phyloP scores from a whole-genome alignment of 805 yeast genomes.

The Metschnikowia rubicola region DNA sequence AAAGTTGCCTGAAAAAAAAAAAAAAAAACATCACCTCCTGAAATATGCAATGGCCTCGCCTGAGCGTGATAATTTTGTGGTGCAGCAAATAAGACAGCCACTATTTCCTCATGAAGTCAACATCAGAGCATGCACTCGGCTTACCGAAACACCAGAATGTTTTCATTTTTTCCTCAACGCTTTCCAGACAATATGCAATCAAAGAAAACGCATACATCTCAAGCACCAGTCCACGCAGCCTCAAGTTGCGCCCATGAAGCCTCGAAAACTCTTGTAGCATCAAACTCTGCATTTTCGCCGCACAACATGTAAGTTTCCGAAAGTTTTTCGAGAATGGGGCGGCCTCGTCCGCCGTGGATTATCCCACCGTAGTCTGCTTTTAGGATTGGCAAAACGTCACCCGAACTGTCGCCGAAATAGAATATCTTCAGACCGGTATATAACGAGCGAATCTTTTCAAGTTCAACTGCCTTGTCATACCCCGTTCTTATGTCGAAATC shows the following conservation, averaged over 20 bases:
- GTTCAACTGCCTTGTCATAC: conserved; percentile 41
- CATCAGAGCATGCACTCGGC: too few relatives aligned
- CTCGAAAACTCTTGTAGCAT: conserved; percentile 2
- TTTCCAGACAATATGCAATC: too few relatives aligned
- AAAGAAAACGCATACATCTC: too few relatives aligned
- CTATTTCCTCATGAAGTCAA: too few relatives aligned
- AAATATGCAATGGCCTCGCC: too few relatives aligned
- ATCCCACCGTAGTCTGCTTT: conserved; percentile 47
- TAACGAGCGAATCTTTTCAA: conserved; percentile 12
- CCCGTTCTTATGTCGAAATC: conserved; percentile 45
- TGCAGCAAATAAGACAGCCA: too few relatives aligned
- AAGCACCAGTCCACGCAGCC: background rate
- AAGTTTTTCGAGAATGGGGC: background rate
- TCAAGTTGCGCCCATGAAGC: conserved; percentile 8
- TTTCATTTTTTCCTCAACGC: too few relatives aligned
- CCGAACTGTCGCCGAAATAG: conserved; percentile 62
- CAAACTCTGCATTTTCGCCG: background rate
- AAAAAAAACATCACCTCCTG: too few relatives aligned
- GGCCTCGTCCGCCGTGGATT: conserved; percentile 31
- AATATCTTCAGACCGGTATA: conserved; percentile 20
- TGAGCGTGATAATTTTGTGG: too few relatives aligned
- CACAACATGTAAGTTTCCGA: background rate
- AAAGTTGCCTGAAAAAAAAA: too few relatives aligned
- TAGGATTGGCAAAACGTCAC: conserved; percentile 48
- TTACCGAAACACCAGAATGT: too few relatives aligned